Base-by-base conservation (phyloP, 805 yeast species). In the Candida chauliodis region DNA sequence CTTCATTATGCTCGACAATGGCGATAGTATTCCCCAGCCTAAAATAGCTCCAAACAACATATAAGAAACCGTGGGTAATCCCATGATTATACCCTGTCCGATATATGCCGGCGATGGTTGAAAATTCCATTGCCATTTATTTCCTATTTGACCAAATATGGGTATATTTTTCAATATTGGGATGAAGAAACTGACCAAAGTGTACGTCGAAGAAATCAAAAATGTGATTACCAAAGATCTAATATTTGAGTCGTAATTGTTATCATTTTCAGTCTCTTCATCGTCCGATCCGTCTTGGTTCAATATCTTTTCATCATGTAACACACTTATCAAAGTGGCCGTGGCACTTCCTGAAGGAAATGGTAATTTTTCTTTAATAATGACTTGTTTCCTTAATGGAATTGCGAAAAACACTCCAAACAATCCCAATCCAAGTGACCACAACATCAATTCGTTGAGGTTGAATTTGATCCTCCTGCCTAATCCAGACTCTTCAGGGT, bases 71-170 rank as follows among this genome's bases (percentile, higher is more conserved):
- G 98, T 89, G 1, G 90, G 86, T 6, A 89, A 65, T 0, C 99
- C 99, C 99, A 91, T 91, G 41, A 91, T 91, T 28, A 93, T 88
- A 3, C 99, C 99, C 60, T 91, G 99, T 2, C 99, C 99, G 24
- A 93, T 75, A 56, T 91, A 91, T 0, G 98, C 98, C 0, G 99
- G 99, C 0, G 96, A 88, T 0, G 96, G 96, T 57, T 93, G 96
- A 43, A 93, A 75, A 42, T 84, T 81, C 93, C 97, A 86, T 32
- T 84, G 70, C 59, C 86, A 85, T 15, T 62, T 52, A 0, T 95
- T 84, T 14, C 87, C 61, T 31, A 54, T 51, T 1, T 49, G 26
- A 0, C 98, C 98, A 56, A 91, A 85, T 1, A 91, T 53, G 0
- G 97, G 97, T 5, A 93, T 50, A 28, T 66, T 66, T 37, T 78